Base-by-base conservation (phyloP, 2,329 filamentous ascomycete species). In the Helotiales sp. region DNA sequence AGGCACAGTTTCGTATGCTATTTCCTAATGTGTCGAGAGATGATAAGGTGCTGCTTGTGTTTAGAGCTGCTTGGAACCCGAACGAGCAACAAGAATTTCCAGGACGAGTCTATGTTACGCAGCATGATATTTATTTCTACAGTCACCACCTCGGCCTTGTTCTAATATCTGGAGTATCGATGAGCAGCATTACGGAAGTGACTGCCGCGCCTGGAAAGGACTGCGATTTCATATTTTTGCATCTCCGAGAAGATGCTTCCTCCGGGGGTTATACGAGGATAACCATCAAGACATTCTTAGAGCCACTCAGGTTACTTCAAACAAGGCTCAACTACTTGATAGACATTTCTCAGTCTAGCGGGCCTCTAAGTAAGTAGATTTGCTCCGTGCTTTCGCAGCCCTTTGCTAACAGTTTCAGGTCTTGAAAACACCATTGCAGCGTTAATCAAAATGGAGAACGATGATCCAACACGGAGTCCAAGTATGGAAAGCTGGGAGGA, bases 401-500 rank as follows among this genome's bases (percentile, higher is more conserved):
- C 1, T 47, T 20, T 13, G 30, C 65, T 71, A 32, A 71, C 43
- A n/a, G 3, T 26, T n/a, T 37, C 28, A 69, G 67, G 45, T 3
- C 80, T 94, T 1, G 86, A 93, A 66, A 88, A 90, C 22, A 84
- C 93, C 6, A 86, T 97, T 71, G 87, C 86, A 60, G 84, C 87
- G 0, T 81, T 99, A 68, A 86, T 93, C 72, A 91, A 87, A 75
- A 86, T 97, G 79, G 94, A 97, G 74, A 84, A 82, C 59, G 83
- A 84, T 20, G 83, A 85, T 49, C 83, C 79, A 2, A 85, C 84
- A 65, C 83, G 85, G 69, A 93, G 90, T 69, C 91, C 91, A 1
- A 94, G 91, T 70, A 86, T 90, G 30, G 94, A 97, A 74, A 96
- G 93, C 79, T 97, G 93, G 94, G 94, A 97, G 75, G 93, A 97